Evolutionary conservation across 2,329 filamentous ascomycete genomes (phyloP).

Genomic region (Fusarium sp.): DNA sequence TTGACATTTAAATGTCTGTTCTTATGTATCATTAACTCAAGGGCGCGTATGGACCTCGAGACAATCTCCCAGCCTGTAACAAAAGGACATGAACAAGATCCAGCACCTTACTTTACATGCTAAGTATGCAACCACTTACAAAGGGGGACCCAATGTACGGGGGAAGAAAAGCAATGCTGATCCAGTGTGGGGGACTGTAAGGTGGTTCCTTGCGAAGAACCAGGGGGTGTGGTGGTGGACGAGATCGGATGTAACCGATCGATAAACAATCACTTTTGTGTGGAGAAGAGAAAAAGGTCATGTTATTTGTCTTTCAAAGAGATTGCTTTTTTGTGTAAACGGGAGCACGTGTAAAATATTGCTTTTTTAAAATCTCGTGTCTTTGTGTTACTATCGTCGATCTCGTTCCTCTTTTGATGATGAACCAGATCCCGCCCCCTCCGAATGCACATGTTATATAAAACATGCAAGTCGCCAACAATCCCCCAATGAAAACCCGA

Average conservation of each 20-base stretch:
- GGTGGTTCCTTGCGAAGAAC: constrained; percentile 1
- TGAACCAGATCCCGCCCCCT: not conserved
- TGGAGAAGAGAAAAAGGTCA: not conserved
- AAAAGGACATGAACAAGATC: not conserved
- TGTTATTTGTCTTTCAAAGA: not conserved
- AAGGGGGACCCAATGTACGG: not conserved
- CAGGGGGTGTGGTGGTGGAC: not conserved
- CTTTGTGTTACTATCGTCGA: not conserved
- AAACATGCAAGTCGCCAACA: constrained; percentile 29
- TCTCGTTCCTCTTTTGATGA: not conserved
- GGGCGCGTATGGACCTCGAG: not conserved
- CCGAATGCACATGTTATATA: not conserved
- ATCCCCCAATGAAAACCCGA: constrained; percentile 7
- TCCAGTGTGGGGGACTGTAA: not conserved
- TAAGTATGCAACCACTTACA: not conserved
- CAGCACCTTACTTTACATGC: not conserved
- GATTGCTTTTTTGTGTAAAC: not conserved
- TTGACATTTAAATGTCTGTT: not conserved
- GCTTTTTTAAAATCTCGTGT: not conserved
- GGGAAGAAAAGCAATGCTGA: not conserved
- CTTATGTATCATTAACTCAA: not conserved
- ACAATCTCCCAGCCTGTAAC: not conserved
- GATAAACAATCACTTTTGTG: not conserved
- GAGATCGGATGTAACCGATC: constrained; percentile 31
- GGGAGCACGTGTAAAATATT: not conserved